These are phyloP conservation scores for Alternaria sp. DNA, from an alignment of 2,329 filamentous ascomycete genomes.

Conservation along the genomic window DNA sequence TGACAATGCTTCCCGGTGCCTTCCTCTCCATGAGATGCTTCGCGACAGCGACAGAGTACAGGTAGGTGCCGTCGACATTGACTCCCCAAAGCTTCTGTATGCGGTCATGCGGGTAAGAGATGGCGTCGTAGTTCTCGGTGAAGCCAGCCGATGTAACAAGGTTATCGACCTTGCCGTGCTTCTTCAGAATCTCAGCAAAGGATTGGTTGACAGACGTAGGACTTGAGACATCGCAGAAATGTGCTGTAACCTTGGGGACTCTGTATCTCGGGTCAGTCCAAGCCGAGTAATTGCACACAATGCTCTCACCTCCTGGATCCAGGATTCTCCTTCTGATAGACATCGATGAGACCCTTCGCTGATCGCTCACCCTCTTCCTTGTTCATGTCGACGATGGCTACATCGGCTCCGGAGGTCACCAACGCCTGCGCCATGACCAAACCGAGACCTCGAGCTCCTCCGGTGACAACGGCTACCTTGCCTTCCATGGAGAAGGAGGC, in stretches of 20 bases:
- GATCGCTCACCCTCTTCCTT: slow-evolving; percentile 85
- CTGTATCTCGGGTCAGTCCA: slow-evolving; percentile 50
- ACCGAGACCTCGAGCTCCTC: slow-evolving; percentile 86
- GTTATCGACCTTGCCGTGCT: slow-evolving; percentile 86
- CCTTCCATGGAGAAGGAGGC: slow-evolving; percentile 86
- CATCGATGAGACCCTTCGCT: slow-evolving; percentile 74
- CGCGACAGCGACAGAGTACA: slow-evolving; percentile 84
- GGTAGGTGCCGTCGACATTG: slow-evolving; percentile 91
- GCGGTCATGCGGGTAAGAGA: slow-evolving; percentile 87
- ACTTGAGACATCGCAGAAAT: slow-evolving; percentile 87
- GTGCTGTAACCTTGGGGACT: slow-evolving; percentile 83
- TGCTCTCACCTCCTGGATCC: slow-evolving; percentile 67
- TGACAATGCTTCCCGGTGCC: slow-evolving; percentile 82
- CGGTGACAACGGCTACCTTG: slow-evolving; percentile 84
- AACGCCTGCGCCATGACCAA: slow-evolving; percentile 93
- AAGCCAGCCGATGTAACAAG: slow-evolving; percentile 97
- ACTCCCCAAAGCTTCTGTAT: slow-evolving; percentile 94
- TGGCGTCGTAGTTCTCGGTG: slow-evolving; percentile 93
- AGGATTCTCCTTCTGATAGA: slow-evolving; percentile 81
- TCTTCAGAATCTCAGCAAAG: slow-evolving; percentile 72
- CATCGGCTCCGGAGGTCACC: slow-evolving; percentile 84
- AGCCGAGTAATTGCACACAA: background rate
- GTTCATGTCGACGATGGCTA: slow-evolving; percentile 94
- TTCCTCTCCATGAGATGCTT: slow-evolving; percentile 88
- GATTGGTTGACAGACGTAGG: slow-evolving; percentile 79